Conservation (phyloP, 192 early-diverging fungal species). For the Coemansia nantahalensis region DNA sequence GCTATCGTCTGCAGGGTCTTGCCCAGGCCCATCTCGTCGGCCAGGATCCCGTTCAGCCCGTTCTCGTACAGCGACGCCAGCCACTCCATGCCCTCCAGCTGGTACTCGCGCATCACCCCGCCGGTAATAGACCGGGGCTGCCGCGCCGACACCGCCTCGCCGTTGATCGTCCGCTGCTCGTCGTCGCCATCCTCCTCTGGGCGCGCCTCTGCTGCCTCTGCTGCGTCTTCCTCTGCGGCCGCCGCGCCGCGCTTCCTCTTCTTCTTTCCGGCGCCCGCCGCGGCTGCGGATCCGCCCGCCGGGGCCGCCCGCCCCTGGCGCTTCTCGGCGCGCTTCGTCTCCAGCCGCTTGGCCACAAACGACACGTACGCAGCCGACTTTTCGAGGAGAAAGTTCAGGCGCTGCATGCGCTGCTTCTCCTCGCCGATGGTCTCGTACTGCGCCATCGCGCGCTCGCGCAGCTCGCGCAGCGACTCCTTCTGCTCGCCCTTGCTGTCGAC, state of each 20-base stretch:
- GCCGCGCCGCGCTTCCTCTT: slow-evolving; percentile 10
- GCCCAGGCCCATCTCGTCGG: slow-evolving; percentile 94
- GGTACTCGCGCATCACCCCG: slow-evolving; percentile 89
- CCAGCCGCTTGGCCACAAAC: slow-evolving; percentile 73
- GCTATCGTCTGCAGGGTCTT: slow-evolving; percentile 95
- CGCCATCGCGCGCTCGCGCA: slow-evolving; percentile 58
- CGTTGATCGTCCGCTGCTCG: slow-evolving; percentile 18
- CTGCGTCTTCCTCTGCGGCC: neutral
- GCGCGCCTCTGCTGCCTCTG: neutral
- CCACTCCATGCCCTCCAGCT: slow-evolving; percentile 95
- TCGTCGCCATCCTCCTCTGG: slow-evolving; percentile 2
- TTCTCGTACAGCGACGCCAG: slow-evolving; percentile 92
- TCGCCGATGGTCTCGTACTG: slow-evolving; percentile 59
- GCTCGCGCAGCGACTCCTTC: slow-evolving; percentile 29
- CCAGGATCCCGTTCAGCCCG: slow-evolving; percentile 93
- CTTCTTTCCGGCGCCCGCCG: slow-evolving; percentile 1
- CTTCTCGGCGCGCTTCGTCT: slow-evolving; percentile 69
- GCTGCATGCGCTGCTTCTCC: slow-evolving; percentile 65
- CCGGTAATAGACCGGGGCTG: slow-evolving; percentile 82
- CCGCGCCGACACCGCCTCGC: slow-evolving; percentile 56
- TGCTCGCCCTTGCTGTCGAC: slow-evolving; percentile 2
- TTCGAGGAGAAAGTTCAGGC: slow-evolving; percentile 76
- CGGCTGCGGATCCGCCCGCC: slow-evolving; percentile 39
- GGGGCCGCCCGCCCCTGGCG: too few relatives aligned
- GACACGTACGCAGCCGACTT: slow-evolving; percentile 78